Percentiles rank a stretch among this genome's conserved stretches.
Conservation (phyloP, 177 flowering plant genomes). For the Vitis hybrid region DNA sequence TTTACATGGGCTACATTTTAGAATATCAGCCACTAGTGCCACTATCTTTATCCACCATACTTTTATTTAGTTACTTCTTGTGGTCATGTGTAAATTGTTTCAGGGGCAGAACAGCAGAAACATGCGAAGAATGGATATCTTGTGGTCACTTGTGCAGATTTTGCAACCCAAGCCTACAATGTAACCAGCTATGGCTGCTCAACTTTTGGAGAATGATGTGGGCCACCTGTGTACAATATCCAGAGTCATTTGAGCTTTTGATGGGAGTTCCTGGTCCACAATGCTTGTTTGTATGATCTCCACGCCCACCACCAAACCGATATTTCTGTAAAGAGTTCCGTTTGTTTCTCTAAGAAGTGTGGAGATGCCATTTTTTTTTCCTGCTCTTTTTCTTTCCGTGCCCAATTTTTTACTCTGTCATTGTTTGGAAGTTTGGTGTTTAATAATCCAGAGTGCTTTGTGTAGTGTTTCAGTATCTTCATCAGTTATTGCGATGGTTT, state of each 20-base stretch:
- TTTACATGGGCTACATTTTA: too few species aligned
- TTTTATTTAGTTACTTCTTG: too few species aligned
- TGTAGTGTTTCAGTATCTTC: not conserved
- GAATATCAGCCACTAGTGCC: too few species aligned
- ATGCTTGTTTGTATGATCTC: not conserved
- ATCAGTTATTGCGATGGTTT: not conserved
- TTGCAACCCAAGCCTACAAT: conserved; percentile 49
- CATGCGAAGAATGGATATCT: conserved; percentile 80
- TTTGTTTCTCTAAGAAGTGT: not conserved
- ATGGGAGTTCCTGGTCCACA: conserved; percentile 2
- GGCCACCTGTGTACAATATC: conserved; percentile 12
- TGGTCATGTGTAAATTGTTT: conserved; percentile 12
- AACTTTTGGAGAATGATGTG: conserved; percentile 5
- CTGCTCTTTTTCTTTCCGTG: not conserved
- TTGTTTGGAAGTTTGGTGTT: conserved; percentile 4
- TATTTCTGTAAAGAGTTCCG: not conserved
- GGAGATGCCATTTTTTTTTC: conserved; percentile 2
- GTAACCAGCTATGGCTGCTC: conserved; percentile 16
- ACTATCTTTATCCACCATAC: too few species aligned
- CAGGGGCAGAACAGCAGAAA: conserved; percentile 69
- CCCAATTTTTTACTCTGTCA: not conserved
- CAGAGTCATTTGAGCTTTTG: conserved; percentile 15
- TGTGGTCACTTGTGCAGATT: conserved; percentile 80
- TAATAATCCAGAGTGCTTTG: not conserved
- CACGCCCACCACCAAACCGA: not conserved